Base-by-base conservation (phyloP, 1,284 basidiomycete genomes). In the Cutaneotrichosporon mucoides region DNA sequence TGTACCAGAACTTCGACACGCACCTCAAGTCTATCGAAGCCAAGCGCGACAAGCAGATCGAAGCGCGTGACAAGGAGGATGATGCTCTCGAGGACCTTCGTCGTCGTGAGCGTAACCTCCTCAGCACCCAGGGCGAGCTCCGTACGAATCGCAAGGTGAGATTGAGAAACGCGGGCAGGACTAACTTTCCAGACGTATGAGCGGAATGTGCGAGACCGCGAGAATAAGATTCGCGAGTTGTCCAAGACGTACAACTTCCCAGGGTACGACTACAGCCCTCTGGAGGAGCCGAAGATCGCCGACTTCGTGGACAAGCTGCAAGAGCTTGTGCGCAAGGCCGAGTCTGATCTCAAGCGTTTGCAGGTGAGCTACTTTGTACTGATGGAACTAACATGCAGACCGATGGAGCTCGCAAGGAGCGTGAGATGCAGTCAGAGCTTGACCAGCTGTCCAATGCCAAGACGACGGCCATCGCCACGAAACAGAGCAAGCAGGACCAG, bases 201-300 rank as follows among this genome's bases (percentile, higher is more conserved):
- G 60, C 80, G 83, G 55, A 87, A 88, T n/a, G 77, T 93, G 38
- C 72, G 76, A 2, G 86, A 87, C 9, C 85, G 93, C 33, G 91
- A 94, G 72, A 80, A 82, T 8, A 79, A 87, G 36, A 87, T 97
- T 58, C 84, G 84, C 33, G 84, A 87, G 41, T 84, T 92, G 8
- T 84, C 86, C 49, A 80, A 84, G 47, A 84, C 84, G 61, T 82
- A 89, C 65, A 82, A 84, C 33, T 86, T 96, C 67, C 84, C 84
- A 55, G 92, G 90, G 0, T 93, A 85, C 69, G 85, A 84, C 57
- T 69, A 69, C 57, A 70, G 70, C 8, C 70, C 74, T 0, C 62
- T 73, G 12, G 73, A 73, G 53, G 73, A 77, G 42, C 34, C 40
- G 38, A 73, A 76, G 57, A 61, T 76, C 9, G 62, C 57, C 12